Conservation (phyloP, 2,329 filamentous ascomycete species). For the Aspergillus pseudotamarii region DNA sequence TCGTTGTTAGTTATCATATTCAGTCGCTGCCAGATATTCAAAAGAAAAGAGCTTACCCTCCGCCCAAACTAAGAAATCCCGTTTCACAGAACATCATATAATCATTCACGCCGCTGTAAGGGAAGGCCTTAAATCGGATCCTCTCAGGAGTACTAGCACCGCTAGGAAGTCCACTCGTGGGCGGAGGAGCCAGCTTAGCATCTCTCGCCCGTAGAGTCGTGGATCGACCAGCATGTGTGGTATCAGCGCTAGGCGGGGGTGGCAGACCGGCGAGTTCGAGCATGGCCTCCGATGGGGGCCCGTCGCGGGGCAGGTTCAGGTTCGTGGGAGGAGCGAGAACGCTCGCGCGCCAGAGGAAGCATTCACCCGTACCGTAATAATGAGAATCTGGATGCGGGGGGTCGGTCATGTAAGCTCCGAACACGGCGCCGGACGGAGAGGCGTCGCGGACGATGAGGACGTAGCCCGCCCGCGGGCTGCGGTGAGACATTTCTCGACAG, state of each 20-base stretch:
- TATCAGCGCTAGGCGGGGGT: constrained; percentile 70
- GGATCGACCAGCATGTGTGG: constrained; percentile 61
- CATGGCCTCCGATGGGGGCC: constrained; percentile 40
- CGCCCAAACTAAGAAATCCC: constrained; percentile 82
- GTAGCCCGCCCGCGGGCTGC: constrained; percentile 75
- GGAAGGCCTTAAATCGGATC: constrained; percentile 95
- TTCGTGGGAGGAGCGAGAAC: constrained; percentile 53
- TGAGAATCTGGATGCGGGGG: constrained; percentile 76
- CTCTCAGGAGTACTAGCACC: constrained; percentile 66
- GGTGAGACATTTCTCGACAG: constrained; percentile 66
- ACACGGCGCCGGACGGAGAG: constrained; percentile 56
- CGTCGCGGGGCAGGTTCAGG: constrained; percentile 14
- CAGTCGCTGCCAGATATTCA: not conserved
- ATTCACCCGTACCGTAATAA: constrained; percentile 96
- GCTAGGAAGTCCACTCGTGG: constrained; percentile 30
- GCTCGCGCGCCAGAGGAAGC: constrained; percentile 84
- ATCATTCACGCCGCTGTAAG: constrained; percentile 93
- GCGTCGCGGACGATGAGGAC: constrained; percentile 84
- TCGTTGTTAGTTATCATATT: not conserved
- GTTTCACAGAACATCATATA: constrained; percentile 94
- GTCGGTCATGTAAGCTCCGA: constrained; percentile 93
- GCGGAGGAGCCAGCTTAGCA: constrained; percentile 21
- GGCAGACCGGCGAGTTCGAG: constrained; percentile 61
- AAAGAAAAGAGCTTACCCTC: constrained; percentile 56
- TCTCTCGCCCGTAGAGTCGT: constrained; percentile 56